Evolutionary conservation across 495 filamentous ascomycete genomes (phyloP).

Genomic region (Wilcoxina mikolae): DNA sequence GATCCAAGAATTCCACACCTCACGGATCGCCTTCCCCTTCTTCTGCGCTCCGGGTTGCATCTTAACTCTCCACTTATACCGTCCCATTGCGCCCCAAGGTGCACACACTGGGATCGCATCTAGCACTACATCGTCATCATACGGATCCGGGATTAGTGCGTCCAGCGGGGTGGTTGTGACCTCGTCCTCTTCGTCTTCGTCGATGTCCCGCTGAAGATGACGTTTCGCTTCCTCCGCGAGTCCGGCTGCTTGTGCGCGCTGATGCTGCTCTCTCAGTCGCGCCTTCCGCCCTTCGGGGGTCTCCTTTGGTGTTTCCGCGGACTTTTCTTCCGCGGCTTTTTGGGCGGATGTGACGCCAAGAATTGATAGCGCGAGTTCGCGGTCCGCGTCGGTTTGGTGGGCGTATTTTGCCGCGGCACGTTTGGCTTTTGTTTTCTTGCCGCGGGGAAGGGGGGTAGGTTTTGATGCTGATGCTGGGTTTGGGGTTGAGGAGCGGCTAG

Average conservation of each 20-base stretch:
- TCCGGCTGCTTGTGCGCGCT: conserved; percentile 47
- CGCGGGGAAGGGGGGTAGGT: conserved; percentile 44
- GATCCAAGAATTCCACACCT: conserved; percentile 65
- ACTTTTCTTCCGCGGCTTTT: background rate
- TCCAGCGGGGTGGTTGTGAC: conserved; percentile 48
- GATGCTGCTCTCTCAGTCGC: conserved; percentile 64
- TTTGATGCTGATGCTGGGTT: conserved; percentile 28
- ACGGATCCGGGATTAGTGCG: conserved; percentile 57
- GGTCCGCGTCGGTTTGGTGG: conserved; percentile 87
- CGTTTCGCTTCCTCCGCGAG: conserved; percentile 52
- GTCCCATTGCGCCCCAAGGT: conserved; percentile 64
- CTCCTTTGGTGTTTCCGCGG: conserved; percentile 5
- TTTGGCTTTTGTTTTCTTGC: conserved; percentile 71
- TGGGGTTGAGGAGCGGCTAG: conserved; percentile 14
- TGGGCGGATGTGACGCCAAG: conserved; percentile 57
- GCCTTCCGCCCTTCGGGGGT: conserved; percentile 32
- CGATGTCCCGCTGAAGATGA: conserved; percentile 36
- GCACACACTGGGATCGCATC: conserved; percentile 82
- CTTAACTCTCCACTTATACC: conserved; percentile 81
- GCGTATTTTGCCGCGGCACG: conserved; percentile 84
- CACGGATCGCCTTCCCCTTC: conserved; percentile 88
- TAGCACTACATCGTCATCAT: conserved; percentile 74
- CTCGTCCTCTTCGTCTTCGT: conserved; percentile 44
- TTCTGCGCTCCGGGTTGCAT: conserved; percentile 79
- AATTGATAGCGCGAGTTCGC: conserved; percentile 61